phyloP scores from a whole-genome alignment of 2,329 filamentous ascomycete species.

The Aspergillus sclerotialis region DNA sequence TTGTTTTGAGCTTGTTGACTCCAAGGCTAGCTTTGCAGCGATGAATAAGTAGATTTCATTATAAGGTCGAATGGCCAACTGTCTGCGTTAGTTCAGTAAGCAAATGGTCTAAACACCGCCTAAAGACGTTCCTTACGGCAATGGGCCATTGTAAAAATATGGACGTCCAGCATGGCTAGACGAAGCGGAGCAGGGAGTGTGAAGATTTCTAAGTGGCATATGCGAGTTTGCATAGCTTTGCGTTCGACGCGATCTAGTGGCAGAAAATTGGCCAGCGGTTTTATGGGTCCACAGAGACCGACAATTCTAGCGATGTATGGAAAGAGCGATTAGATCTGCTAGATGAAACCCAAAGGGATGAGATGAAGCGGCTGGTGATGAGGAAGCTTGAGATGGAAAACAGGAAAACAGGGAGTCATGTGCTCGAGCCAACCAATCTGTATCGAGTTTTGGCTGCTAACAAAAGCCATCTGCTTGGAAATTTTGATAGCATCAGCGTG shows the following conservation, averaged over 20 bases:
- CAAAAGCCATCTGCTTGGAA: too few relatives aligned
- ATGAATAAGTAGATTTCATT: too few relatives aligned
- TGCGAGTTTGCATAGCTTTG: slow-evolving; percentile 6
- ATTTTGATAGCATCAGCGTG: too few relatives aligned
- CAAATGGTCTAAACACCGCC: slow-evolving; percentile 8
- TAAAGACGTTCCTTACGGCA: slow-evolving; percentile 8
- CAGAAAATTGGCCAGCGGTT: slow-evolving; percentile 7
- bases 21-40: too few relatives aligned
- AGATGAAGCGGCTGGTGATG: slow-evolving; percentile 6
- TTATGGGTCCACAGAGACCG: slow-evolving; percentile 2
- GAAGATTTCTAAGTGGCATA: slow-evolving; percentile 8
- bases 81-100: too few relatives aligned
- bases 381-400: slow-evolving; percentile 7
- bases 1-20: too few relatives aligned
- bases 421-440: too few relatives aligned
- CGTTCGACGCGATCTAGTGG: slow-evolving; percentile 9
- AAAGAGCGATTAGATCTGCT: slow-evolving; percentile 6
- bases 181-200: slow-evolving; percentile 6
- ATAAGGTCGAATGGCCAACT: too few relatives aligned
- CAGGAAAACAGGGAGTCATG: slow-evolving; percentile 8
- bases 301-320: slow-evolving; percentile 4
- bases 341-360: slow-evolving; percentile 2
- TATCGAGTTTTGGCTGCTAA: too few relatives aligned
- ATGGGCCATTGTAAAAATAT: slow-evolving; percentile 7
- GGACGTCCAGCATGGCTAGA: slow-evolving; percentile 4